phyloP scores from a whole-genome alignment of 768 basidiomycete species.

The Hortiboletus flavorubellus region DNA sequence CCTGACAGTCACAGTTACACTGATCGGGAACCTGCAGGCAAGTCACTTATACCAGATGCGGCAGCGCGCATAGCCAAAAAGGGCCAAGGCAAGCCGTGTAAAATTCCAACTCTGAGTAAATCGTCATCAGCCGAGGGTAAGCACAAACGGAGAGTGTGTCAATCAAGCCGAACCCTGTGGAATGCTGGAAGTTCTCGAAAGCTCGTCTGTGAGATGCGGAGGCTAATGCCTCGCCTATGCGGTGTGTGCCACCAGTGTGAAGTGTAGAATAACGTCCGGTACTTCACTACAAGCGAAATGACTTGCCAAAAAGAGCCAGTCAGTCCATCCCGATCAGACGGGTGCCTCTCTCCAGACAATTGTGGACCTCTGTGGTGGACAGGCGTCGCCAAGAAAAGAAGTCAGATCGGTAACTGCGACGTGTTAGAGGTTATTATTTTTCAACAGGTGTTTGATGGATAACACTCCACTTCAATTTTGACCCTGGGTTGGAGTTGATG shows the following conservation, averaged over 20 bases:
- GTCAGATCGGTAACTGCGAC: background rate
- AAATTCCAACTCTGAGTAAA: background rate
- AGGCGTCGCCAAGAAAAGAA: background rate
- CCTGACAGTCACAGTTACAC: conserved; percentile 13
- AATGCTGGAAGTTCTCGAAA: background rate
- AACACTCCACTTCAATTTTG: background rate
- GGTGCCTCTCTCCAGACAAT: background rate
- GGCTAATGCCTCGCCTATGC: background rate
- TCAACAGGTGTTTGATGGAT: background rate
- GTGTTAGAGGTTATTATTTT: background rate
- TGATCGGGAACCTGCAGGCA: conserved; percentile 25
- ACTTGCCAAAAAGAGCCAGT: background rate
- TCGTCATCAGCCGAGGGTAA: background rate
- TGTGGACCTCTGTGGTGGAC: background rate
- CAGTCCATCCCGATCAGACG: background rate
- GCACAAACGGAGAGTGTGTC: background rate
- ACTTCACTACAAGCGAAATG: background rate
- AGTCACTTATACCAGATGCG: background rate
- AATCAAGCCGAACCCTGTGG: background rate
- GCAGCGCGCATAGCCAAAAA: background rate
- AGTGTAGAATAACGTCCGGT: background rate
- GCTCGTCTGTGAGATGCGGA: background rate
- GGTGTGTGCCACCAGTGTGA: background rate
- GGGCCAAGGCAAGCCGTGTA: background rate
- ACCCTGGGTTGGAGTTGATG: background rate